Percentiles rank a stretch among this genome's conserved stretches.
These are phyloP conservation scores for Eucalyptus grandis DNA, from an alignment of 345 rosid species.

Conservation along the genomic window DNA sequence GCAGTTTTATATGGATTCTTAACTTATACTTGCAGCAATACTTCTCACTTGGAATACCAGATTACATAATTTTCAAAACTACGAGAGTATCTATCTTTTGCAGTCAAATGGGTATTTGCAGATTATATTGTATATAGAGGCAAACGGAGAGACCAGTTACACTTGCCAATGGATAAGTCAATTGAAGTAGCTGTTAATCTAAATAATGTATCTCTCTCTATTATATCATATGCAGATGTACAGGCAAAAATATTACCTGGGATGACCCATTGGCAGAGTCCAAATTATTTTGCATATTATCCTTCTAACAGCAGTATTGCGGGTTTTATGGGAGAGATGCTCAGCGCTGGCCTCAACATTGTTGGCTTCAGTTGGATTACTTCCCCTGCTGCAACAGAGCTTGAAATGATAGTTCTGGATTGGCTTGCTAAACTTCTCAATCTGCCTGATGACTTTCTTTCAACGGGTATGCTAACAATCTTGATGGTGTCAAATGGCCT, in stretches of 20 bases:
- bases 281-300: conserved; percentile 66
- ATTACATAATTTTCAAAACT: not conserved
- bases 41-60: not conserved
- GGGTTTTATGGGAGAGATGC: conserved; percentile 94
- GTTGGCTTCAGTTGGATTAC: conserved; percentile 93
- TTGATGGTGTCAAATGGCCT: not conserved
- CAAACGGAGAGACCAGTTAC: not conserved
- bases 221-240: conserved; percentile 29
- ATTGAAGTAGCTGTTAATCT: not conserved
- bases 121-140: not conserved
- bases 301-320: conserved; percentile 88
- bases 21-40: not conserved
- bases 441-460: conserved; percentile 64
- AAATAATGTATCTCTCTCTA: not conserved
- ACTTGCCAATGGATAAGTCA: not conserved
- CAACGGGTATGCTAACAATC: conserved; percentile 22
- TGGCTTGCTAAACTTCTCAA: conserved; percentile 79
- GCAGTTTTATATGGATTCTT: not conserved
- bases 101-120: not conserved
- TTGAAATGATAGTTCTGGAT: conserved; percentile 81
- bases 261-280: conserved; percentile 91
- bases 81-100: not conserved
- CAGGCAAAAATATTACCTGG: conserved; percentile 70
- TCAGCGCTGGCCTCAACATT: conserved; percentile 75
- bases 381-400: conserved; percentile 93